These are phyloP conservation scores for Debaryomyces sp. DNA, from an alignment of 1,139 yeast species.

Conservation along the genomic window DNA sequence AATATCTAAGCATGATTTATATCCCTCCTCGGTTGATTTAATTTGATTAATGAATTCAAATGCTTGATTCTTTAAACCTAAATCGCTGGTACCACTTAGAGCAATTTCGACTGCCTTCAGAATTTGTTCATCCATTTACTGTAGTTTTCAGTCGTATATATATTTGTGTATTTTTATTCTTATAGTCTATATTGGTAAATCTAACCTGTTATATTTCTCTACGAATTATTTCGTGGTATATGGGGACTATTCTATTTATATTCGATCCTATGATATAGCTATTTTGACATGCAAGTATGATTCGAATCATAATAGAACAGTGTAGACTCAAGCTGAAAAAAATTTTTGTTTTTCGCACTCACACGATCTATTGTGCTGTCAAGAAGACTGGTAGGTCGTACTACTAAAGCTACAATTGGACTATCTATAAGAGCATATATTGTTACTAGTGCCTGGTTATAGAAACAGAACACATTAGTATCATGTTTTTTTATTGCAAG, in stretches of 20 bases:
- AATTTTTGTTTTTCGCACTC: slow-evolving; percentile 12
- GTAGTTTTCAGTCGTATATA: slow-evolving; percentile 1
- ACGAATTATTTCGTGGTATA: background rate
- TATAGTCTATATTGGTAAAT: slow-evolving; percentile 2
- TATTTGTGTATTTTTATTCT: slow-evolving; percentile 1
- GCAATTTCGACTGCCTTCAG: slow-evolving; percentile 94
- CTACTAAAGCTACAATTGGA: background rate
- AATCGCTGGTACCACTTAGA: slow-evolving; percentile 74
- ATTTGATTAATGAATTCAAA: slow-evolving; percentile 75
- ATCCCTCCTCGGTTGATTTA: slow-evolving; percentile 76
- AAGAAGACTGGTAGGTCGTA: background rate
- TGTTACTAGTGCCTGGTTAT: background rate
- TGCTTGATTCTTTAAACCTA: slow-evolving; percentile 77
- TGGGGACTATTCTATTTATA: background rate
- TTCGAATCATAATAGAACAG: background rate
- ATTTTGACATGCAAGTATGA: background rate
- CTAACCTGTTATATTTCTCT: slow-evolving; percentile 1
- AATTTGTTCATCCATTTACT: slow-evolving; percentile 76
- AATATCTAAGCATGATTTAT: slow-evolving; percentile 72
- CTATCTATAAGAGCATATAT: background rate
- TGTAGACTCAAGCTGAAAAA: slow-evolving; percentile 3
- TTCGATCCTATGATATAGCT: background rate
- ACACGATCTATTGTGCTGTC: slow-evolving; percentile 7
- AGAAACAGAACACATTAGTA: background rate
- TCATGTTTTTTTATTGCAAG: too few relatives aligned